These are phyloP conservation scores for Phytophthora citricola DNA, from an alignment of 352 stramenopile genomes.

Conservation along the genomic window DNA sequence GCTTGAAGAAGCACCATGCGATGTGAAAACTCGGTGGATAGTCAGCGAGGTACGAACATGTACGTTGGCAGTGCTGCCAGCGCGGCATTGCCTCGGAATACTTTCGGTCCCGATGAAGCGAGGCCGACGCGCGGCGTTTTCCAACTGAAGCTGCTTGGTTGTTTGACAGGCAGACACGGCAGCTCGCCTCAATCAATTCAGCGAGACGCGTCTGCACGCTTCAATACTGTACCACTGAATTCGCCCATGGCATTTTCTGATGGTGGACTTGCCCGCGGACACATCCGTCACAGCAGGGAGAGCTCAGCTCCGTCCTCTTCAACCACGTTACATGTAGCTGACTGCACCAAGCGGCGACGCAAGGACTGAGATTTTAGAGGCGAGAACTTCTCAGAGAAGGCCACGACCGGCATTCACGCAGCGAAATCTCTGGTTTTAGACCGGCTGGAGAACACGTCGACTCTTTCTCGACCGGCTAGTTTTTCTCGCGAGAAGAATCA, in stretches of 20 bases:
- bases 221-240: constrained; percentile 19
- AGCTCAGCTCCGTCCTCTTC: constrained; percentile 13
- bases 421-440: constrained; percentile 21
- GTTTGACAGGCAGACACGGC: constrained; percentile 22
- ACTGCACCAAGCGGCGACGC: background rate
- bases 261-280: constrained; percentile 16
- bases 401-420: constrained; percentile 8
- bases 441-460: constrained; percentile 20
- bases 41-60: constrained; percentile 1
- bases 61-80: constrained; percentile 4
- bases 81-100: constrained; percentile 16
- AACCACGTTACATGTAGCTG: constrained; percentile 15
- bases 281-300: constrained; percentile 3
- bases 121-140: constrained; percentile 2
- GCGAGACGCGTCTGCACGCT: constrained; percentile 1
- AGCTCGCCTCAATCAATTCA: constrained; percentile 29
- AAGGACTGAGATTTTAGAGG: background rate
- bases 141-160: constrained; percentile 28
- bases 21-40: constrained; percentile 28
- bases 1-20: constrained; percentile 18
- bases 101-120: constrained; percentile 6
- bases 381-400: background rate
- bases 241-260: constrained; percentile 16
- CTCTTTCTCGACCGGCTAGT: constrained; percentile 8
- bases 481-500: constrained; percentile 24